phyloP scores from a whole-genome alignment of 495 filamentous ascomycete genomes.

The Daldinia childiae region DNA sequence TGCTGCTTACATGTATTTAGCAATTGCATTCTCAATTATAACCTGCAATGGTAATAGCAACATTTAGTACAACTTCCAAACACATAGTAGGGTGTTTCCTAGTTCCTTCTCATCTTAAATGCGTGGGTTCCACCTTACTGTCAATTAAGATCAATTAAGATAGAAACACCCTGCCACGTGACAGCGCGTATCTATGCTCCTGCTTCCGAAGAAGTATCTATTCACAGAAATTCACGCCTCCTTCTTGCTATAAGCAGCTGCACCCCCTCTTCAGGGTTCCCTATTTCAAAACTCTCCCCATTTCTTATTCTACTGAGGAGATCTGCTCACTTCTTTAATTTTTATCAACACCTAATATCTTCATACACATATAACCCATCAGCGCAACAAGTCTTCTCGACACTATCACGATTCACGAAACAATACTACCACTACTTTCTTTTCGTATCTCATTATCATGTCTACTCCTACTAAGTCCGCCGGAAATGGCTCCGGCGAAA shows the following conservation, averaged over 20 bases:
- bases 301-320: not conserved
- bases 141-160: not conserved
- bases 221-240: slow-evolving; percentile 4
- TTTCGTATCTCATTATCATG: not conserved
- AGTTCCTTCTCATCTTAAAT: not conserved
- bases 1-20: not conserved
- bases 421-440: not conserved
- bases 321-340: not conserved
- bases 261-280: not conserved
- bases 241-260: not conserved
- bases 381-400: not conserved
- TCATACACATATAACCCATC: not conserved
- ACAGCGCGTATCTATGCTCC: not conserved
- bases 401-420: not conserved
- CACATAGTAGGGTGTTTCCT: not conserved
- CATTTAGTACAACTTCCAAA: not conserved
- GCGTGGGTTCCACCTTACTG: not conserved
- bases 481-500: not conserved
- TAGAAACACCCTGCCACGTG: not conserved
- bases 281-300: not conserved
- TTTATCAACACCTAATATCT: not conserved
- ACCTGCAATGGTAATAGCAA: not conserved
- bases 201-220: not conserved
- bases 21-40: not conserved
- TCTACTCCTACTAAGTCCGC: not conserved